Evolutionary conservation across 192 early-diverging fungal species (phyloP).

Genomic region (Cetraspora pellucida): DNA sequence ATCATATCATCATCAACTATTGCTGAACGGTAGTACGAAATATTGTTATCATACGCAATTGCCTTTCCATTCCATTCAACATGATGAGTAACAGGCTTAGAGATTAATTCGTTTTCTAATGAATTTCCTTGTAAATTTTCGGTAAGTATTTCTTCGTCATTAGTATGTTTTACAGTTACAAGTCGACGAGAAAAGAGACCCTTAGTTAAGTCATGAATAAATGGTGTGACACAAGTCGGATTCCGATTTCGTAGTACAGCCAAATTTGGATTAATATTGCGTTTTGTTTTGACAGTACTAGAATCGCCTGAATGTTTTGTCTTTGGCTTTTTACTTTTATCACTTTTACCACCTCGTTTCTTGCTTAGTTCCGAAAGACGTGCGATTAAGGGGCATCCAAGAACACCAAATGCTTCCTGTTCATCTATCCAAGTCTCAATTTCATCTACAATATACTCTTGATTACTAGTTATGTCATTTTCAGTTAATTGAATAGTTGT

Average conservation of each 20-base stretch:
- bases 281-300: slow-evolving; percentile 15
- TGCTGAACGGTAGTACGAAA: slow-evolving; percentile 17
- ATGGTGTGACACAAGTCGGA: slow-evolving; percentile 37
- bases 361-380: background rate
- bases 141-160: too few species aligned
- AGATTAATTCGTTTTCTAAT: background rate
- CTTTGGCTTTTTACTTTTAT: slow-evolving; percentile 4
- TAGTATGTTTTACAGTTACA: background rate
- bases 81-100: background rate
- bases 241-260: slow-evolving; percentile 24
- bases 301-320: background rate
- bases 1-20: slow-evolving; percentile 40
- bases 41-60: background rate
- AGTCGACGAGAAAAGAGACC: slow-evolving; percentile 28
- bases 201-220: slow-evolving; percentile 29
- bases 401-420: slow-evolving; percentile 8
- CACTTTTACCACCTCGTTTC: background rate
- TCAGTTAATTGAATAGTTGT: slow-evolving; percentile 30
- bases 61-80: background rate
- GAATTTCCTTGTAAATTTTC: background rate
- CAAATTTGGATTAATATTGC: slow-evolving; percentile 33
- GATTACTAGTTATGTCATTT: slow-evolving; percentile 32
- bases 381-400: slow-evolving; percentile 19
- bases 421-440: slow-evolving; percentile 31
- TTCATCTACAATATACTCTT: slow-evolving; percentile 32